Percentiles rank a stretch among this genome's conserved stretches.
Conservation (phyloP, 2,329 filamentous ascomycete species). For the Botrytis aclada region DNA sequence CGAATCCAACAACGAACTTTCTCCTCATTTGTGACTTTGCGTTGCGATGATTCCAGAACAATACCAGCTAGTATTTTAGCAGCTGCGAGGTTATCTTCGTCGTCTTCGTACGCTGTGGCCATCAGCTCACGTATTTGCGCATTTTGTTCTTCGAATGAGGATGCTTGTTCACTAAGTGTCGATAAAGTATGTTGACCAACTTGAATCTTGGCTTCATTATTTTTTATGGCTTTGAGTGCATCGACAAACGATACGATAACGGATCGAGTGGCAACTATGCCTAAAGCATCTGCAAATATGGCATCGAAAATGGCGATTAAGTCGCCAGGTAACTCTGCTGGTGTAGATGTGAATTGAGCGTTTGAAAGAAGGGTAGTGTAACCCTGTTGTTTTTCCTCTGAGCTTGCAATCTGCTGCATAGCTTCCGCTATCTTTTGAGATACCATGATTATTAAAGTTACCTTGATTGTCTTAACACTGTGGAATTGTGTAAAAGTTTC, state of each 20-base stretch:
- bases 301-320: constrained; percentile 36
- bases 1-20: constrained; percentile 87
- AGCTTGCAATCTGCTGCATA: constrained; percentile 43
- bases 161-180: constrained; percentile 60
- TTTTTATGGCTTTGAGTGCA: constrained; percentile 58
- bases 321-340: constrained; percentile 28
- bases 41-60: constrained; percentile 78
- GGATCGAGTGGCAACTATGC: constrained; percentile 37
- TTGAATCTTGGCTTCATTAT: constrained; percentile 66
- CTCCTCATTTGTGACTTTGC: constrained; percentile 75
- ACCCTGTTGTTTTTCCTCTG: constrained; percentile 44
- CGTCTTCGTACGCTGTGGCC: constrained; percentile 76
- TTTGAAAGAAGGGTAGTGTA: constrained; percentile 48
- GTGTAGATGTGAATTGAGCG: constrained; percentile 34
- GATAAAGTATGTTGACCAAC: constrained; percentile 72
- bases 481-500: neutral
- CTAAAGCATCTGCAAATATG: constrained; percentile 36
- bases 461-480: neutral
- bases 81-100: constrained; percentile 76
- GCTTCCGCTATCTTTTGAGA: constrained; percentile 44
- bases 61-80: constrained; percentile 79
- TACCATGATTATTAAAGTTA: constrained; percentile 28
- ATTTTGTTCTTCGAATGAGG: constrained; percentile 79
- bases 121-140: constrained; percentile 75
- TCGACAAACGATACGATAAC: constrained; percentile 53